phyloP scores from a whole-genome alignment of 768 basidiomycete genomes.

The Macrolepiota albuminosa region DNA sequence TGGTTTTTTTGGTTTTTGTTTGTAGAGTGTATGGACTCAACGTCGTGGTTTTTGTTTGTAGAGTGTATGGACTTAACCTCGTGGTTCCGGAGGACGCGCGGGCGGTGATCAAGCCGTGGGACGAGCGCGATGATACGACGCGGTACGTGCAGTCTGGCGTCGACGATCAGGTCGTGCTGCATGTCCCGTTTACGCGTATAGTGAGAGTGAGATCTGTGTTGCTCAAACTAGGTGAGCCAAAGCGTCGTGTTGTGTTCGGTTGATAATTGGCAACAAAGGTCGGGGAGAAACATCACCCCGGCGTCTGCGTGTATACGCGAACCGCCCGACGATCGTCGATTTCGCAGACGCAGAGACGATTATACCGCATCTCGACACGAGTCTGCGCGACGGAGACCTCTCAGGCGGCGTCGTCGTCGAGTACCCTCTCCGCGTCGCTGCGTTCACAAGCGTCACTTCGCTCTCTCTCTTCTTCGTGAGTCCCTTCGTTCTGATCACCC shows the following conservation, averaged over 20 bases:
- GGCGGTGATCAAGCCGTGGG: constrained; percentile 77
- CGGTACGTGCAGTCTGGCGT: constrained; percentile 74
- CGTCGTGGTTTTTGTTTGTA: constrained; percentile 50
- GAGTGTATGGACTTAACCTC: constrained; percentile 78
- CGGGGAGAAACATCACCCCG: constrained; percentile 72
- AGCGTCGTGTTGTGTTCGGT: too few species aligned
- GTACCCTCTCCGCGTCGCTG: constrained; percentile 72
- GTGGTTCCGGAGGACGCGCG: constrained; percentile 78
- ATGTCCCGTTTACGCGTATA: constrained; percentile 75
- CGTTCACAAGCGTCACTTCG: constrained; percentile 70
- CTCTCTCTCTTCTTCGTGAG: constrained; percentile 79
- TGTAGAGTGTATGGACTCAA: constrained; percentile 78
- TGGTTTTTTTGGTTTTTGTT: too few species aligned
- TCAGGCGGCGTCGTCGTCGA: constrained; percentile 51
- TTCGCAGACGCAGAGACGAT: constrained; percentile 68
- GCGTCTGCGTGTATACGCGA: constrained; percentile 72
- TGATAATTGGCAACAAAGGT: constrained; percentile 27
- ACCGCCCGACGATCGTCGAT: constrained; percentile 70
- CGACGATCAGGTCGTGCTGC: constrained; percentile 85
- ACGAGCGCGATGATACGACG: constrained; percentile 62
- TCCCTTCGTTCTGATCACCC: constrained; percentile 7
- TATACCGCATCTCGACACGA: constrained; percentile 68
- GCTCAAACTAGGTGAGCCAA: constrained; percentile 60
- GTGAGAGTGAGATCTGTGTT: constrained; percentile 72
- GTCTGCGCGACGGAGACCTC: constrained; percentile 60